phyloP scores from a whole-genome alignment of 176 grass and related monocot genomes.

The Cenchrus fungigraminus region DNA sequence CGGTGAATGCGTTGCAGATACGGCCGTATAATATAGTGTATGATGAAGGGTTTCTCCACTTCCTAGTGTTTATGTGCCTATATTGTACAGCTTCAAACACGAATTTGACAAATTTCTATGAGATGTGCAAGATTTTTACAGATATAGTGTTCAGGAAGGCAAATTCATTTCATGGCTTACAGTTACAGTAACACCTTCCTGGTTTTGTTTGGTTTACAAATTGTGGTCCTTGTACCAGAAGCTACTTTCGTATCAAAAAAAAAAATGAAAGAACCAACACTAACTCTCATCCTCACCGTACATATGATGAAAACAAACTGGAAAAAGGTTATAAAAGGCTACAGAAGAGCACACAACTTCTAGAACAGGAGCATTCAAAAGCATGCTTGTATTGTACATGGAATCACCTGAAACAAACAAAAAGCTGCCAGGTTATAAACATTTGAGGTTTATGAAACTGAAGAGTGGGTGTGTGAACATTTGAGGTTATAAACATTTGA shows the following conservation, averaged over 20 bases:
- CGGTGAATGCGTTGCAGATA: background rate
- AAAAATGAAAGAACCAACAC: constrained; percentile 35
- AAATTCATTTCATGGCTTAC: constrained; percentile 2
- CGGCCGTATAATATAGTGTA: background rate
- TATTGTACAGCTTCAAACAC: background rate
- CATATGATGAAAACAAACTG: constrained; percentile 30
- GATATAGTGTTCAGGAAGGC: background rate
- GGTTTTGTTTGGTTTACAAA: constrained; percentile 41
- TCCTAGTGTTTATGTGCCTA: background rate
- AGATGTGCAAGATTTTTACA: constrained; percentile 18
- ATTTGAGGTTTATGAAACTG: background rate
- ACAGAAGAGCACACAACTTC: constrained; percentile 36
- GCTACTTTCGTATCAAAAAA: constrained; percentile 29
- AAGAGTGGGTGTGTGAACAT: background rate
- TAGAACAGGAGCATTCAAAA: constrained; percentile 3
- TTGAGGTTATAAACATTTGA: background rate
- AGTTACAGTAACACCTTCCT: background rate
- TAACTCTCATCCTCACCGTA: constrained; percentile 5
- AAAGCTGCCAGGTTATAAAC: background rate
- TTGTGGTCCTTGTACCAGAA: background rate
- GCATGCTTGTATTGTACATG: constrained; percentile 33
- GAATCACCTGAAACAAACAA: constrained; percentile 43
- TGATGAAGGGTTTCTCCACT: background rate
- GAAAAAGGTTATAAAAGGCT: constrained; percentile 32
- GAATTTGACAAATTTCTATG: background rate